A percentile compares a stretch with the other conserved stretches of the same genome.
phyloP scores from a whole-genome alignment of 2,329 filamentous ascomycete species.

The Didymella arachidicola region DNA sequence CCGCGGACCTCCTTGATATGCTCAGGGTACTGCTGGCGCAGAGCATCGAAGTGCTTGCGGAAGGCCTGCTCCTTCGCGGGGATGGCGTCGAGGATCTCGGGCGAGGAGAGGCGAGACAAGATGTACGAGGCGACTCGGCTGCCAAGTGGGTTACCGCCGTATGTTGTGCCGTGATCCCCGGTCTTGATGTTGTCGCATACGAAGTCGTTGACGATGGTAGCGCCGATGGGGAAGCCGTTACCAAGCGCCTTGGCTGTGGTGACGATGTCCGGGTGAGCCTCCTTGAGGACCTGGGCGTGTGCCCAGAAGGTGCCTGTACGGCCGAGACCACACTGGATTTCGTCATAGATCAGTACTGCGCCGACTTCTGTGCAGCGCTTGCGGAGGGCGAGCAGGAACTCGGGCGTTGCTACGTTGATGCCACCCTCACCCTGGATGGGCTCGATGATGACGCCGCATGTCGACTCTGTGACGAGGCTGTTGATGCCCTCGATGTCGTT shows the following conservation, averaged over 20 bases:
- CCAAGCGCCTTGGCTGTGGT: conserved; percentile 96
- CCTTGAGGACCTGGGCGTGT: conserved; percentile 74
- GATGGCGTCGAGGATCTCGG: conserved; percentile 74
- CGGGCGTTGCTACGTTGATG: conserved; percentile 80
- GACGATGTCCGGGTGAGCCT: conserved; percentile 90
- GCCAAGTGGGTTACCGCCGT: conserved; percentile 89
- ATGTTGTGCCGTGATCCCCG: conserved; percentile 93
- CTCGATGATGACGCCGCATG: conserved; percentile 94
- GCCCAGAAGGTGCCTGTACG: conserved; percentile 93
- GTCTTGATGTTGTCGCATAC: conserved; percentile 74
- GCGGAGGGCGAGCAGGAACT: conserved; percentile 85
- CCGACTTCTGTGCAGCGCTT: conserved; percentile 84
- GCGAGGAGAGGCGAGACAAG: conserved; percentile 76
- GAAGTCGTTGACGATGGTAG: conserved; percentile 71
- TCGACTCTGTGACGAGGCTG: conserved; percentile 79
- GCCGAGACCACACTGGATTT: conserved; percentile 93
- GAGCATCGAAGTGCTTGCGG: conserved; percentile 62
- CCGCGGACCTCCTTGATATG: conserved; percentile 82
- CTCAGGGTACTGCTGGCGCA: conserved; percentile 70
- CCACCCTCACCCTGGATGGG: conserved; percentile 98
- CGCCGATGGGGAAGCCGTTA: conserved; percentile 95
- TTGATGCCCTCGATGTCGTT: conserved; percentile 80
- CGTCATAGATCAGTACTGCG: conserved; percentile 90
- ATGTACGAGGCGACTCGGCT: conserved; percentile 87
- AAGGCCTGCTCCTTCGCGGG: conserved; percentile 70